Conservation (phyloP, 345 rosid genomes). For the Hirschfeldia incana region DNA sequence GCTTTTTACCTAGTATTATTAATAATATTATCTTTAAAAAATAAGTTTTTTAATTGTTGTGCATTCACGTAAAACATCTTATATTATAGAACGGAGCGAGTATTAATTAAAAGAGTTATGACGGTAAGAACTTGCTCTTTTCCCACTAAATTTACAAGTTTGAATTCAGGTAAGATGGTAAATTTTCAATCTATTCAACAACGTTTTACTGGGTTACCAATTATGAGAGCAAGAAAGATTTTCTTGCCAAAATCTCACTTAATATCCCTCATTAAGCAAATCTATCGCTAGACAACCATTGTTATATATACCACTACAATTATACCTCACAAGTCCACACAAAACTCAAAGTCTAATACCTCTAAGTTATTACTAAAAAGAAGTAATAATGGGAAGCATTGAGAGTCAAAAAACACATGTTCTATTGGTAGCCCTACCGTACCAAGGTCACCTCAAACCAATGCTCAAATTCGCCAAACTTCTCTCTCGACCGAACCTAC, state of each 20-base stretch:
- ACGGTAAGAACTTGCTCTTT: neutral
- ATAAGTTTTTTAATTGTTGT: too few species aligned
- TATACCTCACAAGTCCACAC: neutral
- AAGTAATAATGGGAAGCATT: constrained; percentile 23
- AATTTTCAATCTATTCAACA: constrained; percentile 10
- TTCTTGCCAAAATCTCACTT: neutral
- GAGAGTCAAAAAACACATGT: constrained; percentile 35
- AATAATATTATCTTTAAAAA: too few species aligned
- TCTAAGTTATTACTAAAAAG: neutral
- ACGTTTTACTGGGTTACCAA: neutral
- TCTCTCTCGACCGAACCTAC: constrained; percentile 42
- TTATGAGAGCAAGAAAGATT: neutral
- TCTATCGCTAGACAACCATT: neutral
- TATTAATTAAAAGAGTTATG: neutral
- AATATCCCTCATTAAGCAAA: neutral
- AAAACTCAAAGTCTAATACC: constrained; percentile 15
- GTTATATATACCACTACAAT: neutral
- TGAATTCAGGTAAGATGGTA: neutral
- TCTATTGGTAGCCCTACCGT: constrained; percentile 52
- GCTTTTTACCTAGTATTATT: too few species aligned
- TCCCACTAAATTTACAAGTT: neutral
- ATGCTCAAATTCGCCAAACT: constrained; percentile 49
- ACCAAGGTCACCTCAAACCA: constrained; percentile 34
- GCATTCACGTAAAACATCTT: too few species aligned
- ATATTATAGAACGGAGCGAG: too few species aligned